Base-by-base conservation (phyloP, 352 stramenopile species). In the Globisporangium megalacanthum region DNA sequence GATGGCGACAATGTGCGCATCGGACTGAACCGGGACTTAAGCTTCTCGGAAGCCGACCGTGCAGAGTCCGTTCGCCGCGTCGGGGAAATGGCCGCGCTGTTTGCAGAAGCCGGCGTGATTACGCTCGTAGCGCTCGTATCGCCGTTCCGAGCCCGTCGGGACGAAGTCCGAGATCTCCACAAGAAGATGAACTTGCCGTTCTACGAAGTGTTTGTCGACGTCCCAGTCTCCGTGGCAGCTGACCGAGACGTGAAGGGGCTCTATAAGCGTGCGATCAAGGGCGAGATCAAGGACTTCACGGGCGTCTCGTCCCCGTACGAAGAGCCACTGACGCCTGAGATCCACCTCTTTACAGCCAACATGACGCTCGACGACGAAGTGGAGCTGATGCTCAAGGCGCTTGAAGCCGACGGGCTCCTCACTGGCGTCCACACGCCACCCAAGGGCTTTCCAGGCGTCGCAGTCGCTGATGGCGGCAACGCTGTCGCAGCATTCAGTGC, bases 1-100 rank as follows among this genome's bases (percentile, higher is more conserved):
- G 97, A 99, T 69, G 97, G 97, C 31, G 97, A 99, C 77, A 99
- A 99, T 72, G 91, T 99, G 42, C 89, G 96, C 53, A 99, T 97
- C 7, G 97, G 97, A 10, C 69, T 99, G 19, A 99, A 99, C 73
- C 92, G 95, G 37, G 97, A 99, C 70, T 79, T 99, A 36, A 76
- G 88, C 45, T 99, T 99, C 69, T 93, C 85, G 2, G 94, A 97
- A 54, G 91, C 79, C 0, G 96, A 99, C 73, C 88, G 97, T 9
- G 95, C 93, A 3, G 97, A 99, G 66, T 97, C 79, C 29, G 95
- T 99, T 9, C 88, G 97, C n/a, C 86, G 97, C 7, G 97, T 98
- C 13, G 96, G 96, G 6, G 96, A 99, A 66, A 92, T 99, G 61
- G 83, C 96, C 0, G 97, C 93, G 25, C 79, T 99, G 2, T 99